A percentile compares a stretch with the other conserved stretches of the same genome.
These are phyloP conservation scores for Nannizziopsis arthrosporioides DNA, from an alignment of 2,329 filamentous ascomycete species.

Conservation along the genomic window DNA sequence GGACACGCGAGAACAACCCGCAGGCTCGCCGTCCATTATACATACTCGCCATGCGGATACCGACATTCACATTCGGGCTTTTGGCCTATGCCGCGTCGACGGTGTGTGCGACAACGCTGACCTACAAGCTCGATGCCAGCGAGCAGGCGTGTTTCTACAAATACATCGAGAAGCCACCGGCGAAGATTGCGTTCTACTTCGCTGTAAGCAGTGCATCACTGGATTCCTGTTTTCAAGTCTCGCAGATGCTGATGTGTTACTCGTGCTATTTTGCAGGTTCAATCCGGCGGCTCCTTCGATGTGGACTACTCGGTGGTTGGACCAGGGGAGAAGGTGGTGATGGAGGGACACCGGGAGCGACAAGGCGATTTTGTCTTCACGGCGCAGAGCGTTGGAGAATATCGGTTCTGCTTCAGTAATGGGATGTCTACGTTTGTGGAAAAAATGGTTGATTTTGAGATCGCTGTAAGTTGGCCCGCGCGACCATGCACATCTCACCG, in stretches of 20 bases:
- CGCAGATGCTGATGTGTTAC: constrained; percentile 1
- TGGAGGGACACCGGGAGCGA: constrained; percentile 79
- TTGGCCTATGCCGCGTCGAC: constrained; percentile 59
- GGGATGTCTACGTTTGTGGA: constrained; percentile 96
- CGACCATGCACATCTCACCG: neutral
- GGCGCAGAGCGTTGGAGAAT: constrained; percentile 74
- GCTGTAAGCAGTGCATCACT: constrained; percentile 47
- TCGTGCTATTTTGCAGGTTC: constrained; percentile 50
- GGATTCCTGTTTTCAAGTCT: constrained; percentile 24
- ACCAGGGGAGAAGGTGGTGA: constrained; percentile 65
- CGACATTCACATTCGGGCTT: constrained; percentile 52
- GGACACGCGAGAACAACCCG: neutral
- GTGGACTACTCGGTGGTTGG: constrained; percentile 83
- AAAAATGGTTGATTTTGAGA: constrained; percentile 97
- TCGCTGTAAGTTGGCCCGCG: constrained; percentile 52
- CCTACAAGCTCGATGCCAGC: constrained; percentile 79
- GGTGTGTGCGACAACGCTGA: constrained; percentile 78
- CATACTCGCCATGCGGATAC: constrained; percentile 49
- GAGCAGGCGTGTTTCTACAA: constrained; percentile 96
- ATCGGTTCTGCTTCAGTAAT: constrained; percentile 97
- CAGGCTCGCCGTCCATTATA: neutral
- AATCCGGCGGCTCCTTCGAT: constrained; percentile 97
- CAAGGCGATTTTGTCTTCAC: constrained; percentile 98
- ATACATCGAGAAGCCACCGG: constrained; percentile 60
- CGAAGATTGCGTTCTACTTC: constrained; percentile 97